Base-by-base conservation (phyloP, 257 asterid genomes). In the Lithospermum erythrorhizon region DNA sequence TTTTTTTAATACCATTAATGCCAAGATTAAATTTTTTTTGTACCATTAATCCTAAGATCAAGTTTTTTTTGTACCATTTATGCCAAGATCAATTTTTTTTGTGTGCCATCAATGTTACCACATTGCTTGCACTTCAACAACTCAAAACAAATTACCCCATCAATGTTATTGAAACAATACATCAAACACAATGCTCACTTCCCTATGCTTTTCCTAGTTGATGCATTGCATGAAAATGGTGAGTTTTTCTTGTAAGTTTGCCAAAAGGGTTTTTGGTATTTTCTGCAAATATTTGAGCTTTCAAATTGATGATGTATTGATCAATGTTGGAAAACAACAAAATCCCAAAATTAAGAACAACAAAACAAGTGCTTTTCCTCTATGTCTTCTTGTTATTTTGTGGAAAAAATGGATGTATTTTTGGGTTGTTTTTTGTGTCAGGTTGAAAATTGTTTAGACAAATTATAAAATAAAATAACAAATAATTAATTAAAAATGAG, bases 201-300 rank as follows among this genome's bases (percentile, higher is more conserved):
- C 45, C 51, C 65, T 51, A 25, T 65, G 35, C 55, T 1, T 68
- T 61, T 67, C 55, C 56, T 11, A 51, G 49, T 21, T 49, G 65
- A 29, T 57, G 51, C 70, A 58, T 72, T 61, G 65, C 66, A 66
- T 62, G 51, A 70, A 73, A 77, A 51, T 61, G 62, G 61, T 2
- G 57, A 53, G 41, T 24, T 45, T 73, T 60, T 23, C 30, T 55
- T 53, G 45, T 16, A 57, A 48, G 7, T 56, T 65, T 37, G 10
- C 41, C 56, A 59, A 63, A 45, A 64, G 57, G 68, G 52, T 57
- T 58, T 27, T 45, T 54, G 63, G 37, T 49, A 18, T 63, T 65
- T 56, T 64, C 51, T 71, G 52, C 47, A 41, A 25, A 53, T 53
- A 52, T 45, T 15, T 21, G 24, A 58, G 65, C 55, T 47, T 51